Base-by-base conservation (phyloP, 2,329 filamentous ascomycete species). In the Harringtonia lauricola region DNA sequence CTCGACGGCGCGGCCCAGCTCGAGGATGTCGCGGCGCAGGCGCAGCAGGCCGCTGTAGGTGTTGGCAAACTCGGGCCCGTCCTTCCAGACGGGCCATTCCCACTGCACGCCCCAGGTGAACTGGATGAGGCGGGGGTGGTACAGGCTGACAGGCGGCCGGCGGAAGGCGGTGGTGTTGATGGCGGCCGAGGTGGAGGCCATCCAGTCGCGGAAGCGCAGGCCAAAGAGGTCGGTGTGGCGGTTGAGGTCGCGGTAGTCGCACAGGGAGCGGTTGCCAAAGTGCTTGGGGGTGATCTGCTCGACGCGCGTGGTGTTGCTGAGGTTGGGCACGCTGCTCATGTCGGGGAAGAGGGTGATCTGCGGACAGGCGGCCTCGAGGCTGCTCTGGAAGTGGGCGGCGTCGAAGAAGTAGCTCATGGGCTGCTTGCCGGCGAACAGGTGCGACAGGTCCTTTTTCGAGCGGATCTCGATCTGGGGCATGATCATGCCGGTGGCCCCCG, bases 381-480 rank as follows among this genome's bases (percentile, higher is more conserved):
- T 57, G 17, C 55, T 45, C 22, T 59, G 61, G 55, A 72, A 71
- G 51, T 69, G 65, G 13, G 55, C 48, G 42, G 65, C 61, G 50
- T 71, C 66, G 39, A 72, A 71, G 53, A 71, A 70, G 51, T 70
- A 71, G 37, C 55, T 51, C 43, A 72, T 65, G 0, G 60, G 61
- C 30, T 61, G 57, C 33, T 60, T 58, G 1, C 59, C 58, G 36
- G 55, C 61, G 52, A 66, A 67, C 12, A 71, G 54, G 29, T 66
- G 58, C n/a, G 61, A 55, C 1, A 71, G 57, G 39, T 67, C 58
- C 12, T 57, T 52, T 14, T 63, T 59, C 21, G 61, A 65, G 18
- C 68, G 61, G n/a, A 61, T 62, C 40, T 64, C 61, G 41, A 72
- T 70, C 42, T 52, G 60, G 2, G 69, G 69, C 45, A 72, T 56